These are phyloP conservation scores for Ogataea naganishii DNA, from an alignment of 805 yeast genomes.

Conservation along the genomic window DNA sequence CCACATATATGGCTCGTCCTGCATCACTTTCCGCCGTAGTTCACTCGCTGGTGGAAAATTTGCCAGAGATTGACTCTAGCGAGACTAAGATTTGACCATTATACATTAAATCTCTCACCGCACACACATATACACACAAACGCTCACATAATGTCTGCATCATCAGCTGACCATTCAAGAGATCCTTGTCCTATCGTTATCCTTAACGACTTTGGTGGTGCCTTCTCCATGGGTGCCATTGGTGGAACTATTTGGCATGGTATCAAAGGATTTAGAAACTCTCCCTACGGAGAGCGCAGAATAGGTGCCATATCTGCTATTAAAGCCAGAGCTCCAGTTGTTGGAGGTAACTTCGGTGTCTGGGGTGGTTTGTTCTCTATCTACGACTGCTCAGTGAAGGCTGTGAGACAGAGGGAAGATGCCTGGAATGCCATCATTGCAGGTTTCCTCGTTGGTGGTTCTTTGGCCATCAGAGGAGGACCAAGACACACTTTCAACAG, in stretches of 20 bases:
- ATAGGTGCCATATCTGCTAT: slow-evolving; percentile 84
- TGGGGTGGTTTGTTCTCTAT: slow-evolving; percentile 99
- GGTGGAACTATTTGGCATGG: slow-evolving; percentile 99
- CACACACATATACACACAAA: neutral
- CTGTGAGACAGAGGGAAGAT: slow-evolving; percentile 94
- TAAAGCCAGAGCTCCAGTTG: slow-evolving; percentile 94
- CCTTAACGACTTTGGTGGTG: slow-evolving; percentile 96
- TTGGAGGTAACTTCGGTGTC: slow-evolving; percentile 98
- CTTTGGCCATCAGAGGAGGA: slow-evolving; percentile 97
- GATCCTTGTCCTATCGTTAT: slow-evolving; percentile 99
- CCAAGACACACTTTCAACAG: slow-evolving; percentile 95
- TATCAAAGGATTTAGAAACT: slow-evolving; percentile 95
- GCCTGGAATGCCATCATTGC: slow-evolving; percentile 98
- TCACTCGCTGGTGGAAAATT: too few species aligned
- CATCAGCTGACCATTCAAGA: slow-evolving; percentile 86
- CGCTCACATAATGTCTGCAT: slow-evolving; percentile 43
- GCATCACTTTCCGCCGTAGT: too few species aligned
- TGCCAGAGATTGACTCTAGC: too few species aligned
- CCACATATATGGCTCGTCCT: too few species aligned
- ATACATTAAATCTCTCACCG: too few species aligned
- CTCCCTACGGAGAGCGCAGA: slow-evolving; percentile 94
- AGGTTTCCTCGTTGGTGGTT: slow-evolving; percentile 97
- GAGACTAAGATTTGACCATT: too few species aligned
- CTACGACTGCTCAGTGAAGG: slow-evolving; percentile 92
- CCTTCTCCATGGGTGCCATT: slow-evolving; percentile 95